Conservation (phyloP, 75 land plant genomes). For the Sequoia sempervirens region DNA sequence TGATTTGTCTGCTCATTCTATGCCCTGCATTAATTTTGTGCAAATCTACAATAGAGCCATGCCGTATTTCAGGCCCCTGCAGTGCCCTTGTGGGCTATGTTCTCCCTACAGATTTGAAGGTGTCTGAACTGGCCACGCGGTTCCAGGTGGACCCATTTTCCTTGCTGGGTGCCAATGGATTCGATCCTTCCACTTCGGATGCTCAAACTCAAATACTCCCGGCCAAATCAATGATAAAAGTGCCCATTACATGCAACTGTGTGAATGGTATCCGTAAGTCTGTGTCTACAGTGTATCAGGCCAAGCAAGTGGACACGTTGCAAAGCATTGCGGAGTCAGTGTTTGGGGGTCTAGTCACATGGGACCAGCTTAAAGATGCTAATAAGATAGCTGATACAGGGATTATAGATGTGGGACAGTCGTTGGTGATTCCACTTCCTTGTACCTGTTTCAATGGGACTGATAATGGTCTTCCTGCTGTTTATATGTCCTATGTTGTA, state of each 20-base stretch:
- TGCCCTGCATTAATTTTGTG: background rate
- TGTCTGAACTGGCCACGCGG: conserved; percentile 19
- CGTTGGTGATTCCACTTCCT: conserved; percentile 24
- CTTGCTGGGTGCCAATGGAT: conserved; percentile 25
- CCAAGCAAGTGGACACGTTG: conserved; percentile 18
- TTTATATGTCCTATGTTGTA: conserved; percentile 34
- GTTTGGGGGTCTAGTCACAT: conserved; percentile 26
- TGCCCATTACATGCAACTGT: conserved; percentile 31
- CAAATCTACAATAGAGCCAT: conserved; percentile 19
- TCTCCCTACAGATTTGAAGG: conserved; percentile 13
- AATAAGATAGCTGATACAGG: conserved; percentile 13
- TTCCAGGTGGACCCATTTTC: conserved; percentile 18
- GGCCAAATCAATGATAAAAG: conserved; percentile 6
- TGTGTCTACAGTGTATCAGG: conserved; percentile 17
- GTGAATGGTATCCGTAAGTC: conserved; percentile 22
- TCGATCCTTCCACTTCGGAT: conserved; percentile 7
- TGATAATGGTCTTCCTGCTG: conserved; percentile 11
- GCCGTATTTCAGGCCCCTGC: conserved; percentile 22
- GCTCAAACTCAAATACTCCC: conserved; percentile 13
- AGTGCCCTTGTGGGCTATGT: conserved; percentile 18
- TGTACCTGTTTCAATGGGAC: conserved; percentile 28
- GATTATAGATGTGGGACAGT: conserved; percentile 12
- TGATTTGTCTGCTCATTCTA: background rate
- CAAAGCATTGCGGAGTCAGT: conserved; percentile 17
- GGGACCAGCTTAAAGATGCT: conserved; percentile 16